Evolutionary conservation across 2,329 filamentous ascomycete species (phyloP).

Genomic region (Teratosphaeria gauchensis): DNA sequence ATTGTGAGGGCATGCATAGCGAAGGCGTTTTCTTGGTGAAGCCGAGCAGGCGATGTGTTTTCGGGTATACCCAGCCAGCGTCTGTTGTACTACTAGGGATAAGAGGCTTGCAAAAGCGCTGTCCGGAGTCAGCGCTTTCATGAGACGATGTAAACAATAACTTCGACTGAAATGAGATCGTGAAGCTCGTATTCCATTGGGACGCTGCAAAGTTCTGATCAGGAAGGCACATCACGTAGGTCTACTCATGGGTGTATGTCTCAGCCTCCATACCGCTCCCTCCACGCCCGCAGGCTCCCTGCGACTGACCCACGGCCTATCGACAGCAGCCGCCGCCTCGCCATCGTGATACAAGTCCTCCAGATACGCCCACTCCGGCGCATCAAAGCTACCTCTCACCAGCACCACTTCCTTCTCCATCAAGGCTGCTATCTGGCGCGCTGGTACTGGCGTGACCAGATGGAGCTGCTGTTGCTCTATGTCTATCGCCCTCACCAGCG

Average conservation of each 20-base stretch:
- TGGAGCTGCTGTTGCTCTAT: constrained; percentile 45
- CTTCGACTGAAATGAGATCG: too few relatives aligned
- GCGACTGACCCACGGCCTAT: constrained; percentile 20
- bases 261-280: constrained; percentile 22
- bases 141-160: background rate
- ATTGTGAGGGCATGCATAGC: background rate
- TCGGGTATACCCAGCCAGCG: background rate
- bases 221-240: background rate
- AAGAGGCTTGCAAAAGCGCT: too few relatives aligned
- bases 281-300: constrained; percentile 21
- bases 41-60: background rate
- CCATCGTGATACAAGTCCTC: constrained; percentile 45
- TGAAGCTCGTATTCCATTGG: too few relatives aligned
- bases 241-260: constrained; percentile 20
- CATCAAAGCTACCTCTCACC: constrained; percentile 58
- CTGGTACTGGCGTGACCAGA: constrained; percentile 52
- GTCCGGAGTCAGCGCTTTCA: too few relatives aligned
- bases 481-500: constrained; percentile 63
- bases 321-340: constrained; percentile 2
- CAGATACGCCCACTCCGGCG: constrained; percentile 59
- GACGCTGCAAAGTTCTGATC: too few relatives aligned
- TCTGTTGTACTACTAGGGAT: background rate
- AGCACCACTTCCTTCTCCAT: constrained; percentile 42
- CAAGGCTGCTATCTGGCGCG: constrained; percentile 16
- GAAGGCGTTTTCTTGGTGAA: background rate